These are phyloP conservation scores for Globisporangium emineosum DNA, from an alignment of 352 stramenopile genomes.

Conservation along the genomic window DNA sequence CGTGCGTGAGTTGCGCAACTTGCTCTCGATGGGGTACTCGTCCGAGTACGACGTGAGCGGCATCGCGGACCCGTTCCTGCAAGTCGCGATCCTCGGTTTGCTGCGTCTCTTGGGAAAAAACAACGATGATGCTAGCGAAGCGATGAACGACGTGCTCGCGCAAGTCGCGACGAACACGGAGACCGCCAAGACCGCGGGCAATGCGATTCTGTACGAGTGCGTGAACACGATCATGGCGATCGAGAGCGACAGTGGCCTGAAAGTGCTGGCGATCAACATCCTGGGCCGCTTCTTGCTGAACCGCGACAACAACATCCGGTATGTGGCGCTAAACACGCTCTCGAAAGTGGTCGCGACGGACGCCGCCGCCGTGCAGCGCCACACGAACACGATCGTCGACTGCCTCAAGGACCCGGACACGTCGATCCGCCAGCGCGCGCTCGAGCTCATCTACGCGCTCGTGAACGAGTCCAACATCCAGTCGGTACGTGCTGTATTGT, in stretches of 20 bases:
- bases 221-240: slow-evolving; percentile 99
- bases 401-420: slow-evolving; percentile 97
- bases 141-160: slow-evolving; percentile 97
- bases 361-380: slow-evolving; percentile 94
- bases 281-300: slow-evolving; percentile 98
- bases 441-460: slow-evolving; percentile 99
- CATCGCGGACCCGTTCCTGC: slow-evolving; percentile 98
- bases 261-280: slow-evolving; percentile 99
- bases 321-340: slow-evolving; percentile 98
- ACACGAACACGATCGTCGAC: slow-evolving; percentile 95
- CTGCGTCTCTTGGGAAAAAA: slow-evolving; percentile 94
- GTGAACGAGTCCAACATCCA: slow-evolving; percentile 98
- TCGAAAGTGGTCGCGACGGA: slow-evolving; percentile 90
- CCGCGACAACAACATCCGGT: slow-evolving; percentile 99
- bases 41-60: slow-evolving; percentile 98
- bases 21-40: slow-evolving; percentile 97
- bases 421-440: slow-evolving; percentile 97
- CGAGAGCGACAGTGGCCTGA: slow-evolving; percentile 95
- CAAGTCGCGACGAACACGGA: slow-evolving; percentile 99
- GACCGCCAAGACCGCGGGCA: slow-evolving; percentile 98
- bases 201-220: slow-evolving; percentile 99
- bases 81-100: slow-evolving; percentile 88
- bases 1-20: slow-evolving; percentile 90
- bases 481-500: slow-evolving; percentile 35
- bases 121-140: slow-evolving; percentile 92